Percentiles rank a stretch among this genome's conserved stretches.
phyloP scores from a whole-genome alignment of 2,329 filamentous ascomycete genomes.

The Triangularia verruculosa region DNA sequence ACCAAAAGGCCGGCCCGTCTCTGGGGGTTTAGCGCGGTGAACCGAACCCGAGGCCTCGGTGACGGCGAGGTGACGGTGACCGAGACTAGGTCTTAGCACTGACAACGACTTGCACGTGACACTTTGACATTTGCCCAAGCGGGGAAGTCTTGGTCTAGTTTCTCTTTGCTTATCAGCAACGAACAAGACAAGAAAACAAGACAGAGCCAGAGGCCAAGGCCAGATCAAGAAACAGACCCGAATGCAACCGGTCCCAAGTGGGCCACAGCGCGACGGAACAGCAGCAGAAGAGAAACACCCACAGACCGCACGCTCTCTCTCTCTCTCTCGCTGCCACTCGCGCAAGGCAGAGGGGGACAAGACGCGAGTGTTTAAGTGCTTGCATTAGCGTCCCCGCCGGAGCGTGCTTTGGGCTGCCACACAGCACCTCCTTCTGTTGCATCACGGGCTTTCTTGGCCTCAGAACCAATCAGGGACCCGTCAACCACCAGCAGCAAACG shows the following conservation, averaged over 20 bases:
- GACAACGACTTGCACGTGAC: neutral
- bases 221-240: neutral
- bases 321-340: no score
- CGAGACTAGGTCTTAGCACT: neutral
- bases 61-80: neutral
- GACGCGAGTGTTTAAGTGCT: constrained; percentile 21
- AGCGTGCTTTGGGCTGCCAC: constrained; percentile 4
- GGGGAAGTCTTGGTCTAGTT: neutral
- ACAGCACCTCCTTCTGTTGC: neutral
- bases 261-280: neutral
- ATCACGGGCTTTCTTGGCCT: neutral
- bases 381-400: constrained; percentile 21
- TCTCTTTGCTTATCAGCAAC: neutral
- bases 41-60: neutral
- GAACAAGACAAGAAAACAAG: neutral
- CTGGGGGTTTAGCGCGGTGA: neutral
- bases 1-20: neutral
- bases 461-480: neutral
- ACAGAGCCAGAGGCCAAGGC: neutral
- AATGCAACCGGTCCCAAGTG: neutral
- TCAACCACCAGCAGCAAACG: neutral
- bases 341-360: neutral
- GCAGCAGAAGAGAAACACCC: no score
- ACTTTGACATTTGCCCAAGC: neutral
- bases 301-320: no score